phyloP scores from a whole-genome alignment of 2,329 filamentous ascomycete species.

The Monilinia fructicola region DNA sequence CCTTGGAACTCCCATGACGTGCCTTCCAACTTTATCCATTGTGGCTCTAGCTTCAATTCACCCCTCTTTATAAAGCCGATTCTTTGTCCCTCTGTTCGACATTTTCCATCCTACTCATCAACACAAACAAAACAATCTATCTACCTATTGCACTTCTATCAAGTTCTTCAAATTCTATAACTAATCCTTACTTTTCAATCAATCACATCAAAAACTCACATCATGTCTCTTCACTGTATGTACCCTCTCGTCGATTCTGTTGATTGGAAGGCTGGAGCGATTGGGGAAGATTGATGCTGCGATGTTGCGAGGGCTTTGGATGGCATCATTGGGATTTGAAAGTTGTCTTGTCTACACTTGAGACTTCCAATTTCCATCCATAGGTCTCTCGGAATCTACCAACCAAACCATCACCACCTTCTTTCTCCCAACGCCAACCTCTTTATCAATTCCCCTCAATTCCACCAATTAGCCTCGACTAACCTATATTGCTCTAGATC shows the following conservation, averaged over 20 bases:
- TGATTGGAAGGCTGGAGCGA: neutral
- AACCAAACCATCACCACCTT: neutral
- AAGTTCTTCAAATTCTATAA: constrained; percentile 24
- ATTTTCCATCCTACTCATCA: neutral
- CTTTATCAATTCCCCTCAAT: neutral
- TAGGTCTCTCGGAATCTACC: neutral
- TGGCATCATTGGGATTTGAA: neutral
- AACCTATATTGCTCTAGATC: constrained; percentile 43
- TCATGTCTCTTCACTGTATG: constrained; percentile 39
- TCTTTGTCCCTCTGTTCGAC: constrained; percentile 11
- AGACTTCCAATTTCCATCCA: neutral
- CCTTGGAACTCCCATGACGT: constrained; percentile 21
- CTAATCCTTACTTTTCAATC: constrained; percentile 23
- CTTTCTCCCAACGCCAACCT: neutral
- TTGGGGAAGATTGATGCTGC: neutral
- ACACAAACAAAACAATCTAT: neutral
- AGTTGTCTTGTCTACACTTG: neutral
- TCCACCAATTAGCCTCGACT: constrained; percentile 4
- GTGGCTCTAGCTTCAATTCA: constrained; percentile 17
- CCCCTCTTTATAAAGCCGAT: constrained; percentile 14
- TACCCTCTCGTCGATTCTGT: neutral
- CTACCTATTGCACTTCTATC: constrained; percentile 1
- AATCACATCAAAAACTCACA: constrained; percentile 25
- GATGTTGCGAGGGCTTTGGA: neutral
- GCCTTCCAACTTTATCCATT: constrained; percentile 21